These are phyloP conservation scores for Penicillium sumatraense DNA, from an alignment of 2,329 filamentous ascomycete genomes.

Conservation along the genomic window DNA sequence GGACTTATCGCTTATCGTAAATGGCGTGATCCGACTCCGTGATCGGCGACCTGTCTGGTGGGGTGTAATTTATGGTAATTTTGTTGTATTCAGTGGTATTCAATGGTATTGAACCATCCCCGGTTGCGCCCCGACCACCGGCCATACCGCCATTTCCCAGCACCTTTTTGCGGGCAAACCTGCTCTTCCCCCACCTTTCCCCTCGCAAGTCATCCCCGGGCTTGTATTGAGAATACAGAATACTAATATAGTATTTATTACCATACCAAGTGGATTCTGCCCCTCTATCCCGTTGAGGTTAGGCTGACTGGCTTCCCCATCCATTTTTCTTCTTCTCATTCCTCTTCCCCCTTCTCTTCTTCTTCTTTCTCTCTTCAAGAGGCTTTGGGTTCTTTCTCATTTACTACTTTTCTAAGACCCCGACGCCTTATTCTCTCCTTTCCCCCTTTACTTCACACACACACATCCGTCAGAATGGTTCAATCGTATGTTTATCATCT, in stretches of 20 bases:
- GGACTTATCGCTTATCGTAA: constrained; percentile 1
- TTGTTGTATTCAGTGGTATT: neutral
- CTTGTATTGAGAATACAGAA: neutral
- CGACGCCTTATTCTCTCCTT: constrained; percentile 9
- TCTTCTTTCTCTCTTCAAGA: constrained; percentile 17
- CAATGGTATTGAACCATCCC: neutral
- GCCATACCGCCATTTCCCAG: constrained; percentile 1
- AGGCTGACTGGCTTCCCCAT: constrained; percentile 28
- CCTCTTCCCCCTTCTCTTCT: constrained; percentile 21
- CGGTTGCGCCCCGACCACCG: neutral
- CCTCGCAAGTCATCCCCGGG: neutral
- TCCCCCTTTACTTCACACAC: constrained; percentile 9
- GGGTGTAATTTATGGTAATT: neutral
- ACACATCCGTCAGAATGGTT: constrained; percentile 57
- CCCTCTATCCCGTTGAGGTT: constrained; percentile 26
- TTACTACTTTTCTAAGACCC: constrained; percentile 22
- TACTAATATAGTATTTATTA: too few species aligned
- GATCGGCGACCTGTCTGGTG: constrained; percentile 6
- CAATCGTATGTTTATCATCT: constrained; percentile 57
- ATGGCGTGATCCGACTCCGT: constrained; percentile 24
- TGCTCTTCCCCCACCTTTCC: neutral
- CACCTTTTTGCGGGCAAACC: neutral
- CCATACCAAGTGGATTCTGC: too few species aligned
- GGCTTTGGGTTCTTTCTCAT: constrained; percentile 29
- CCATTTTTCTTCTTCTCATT: constrained; percentile 30